Conservation (phyloP, 2,329 filamentous ascomycete genomes). For the Microsporum ferrugineum region DNA sequence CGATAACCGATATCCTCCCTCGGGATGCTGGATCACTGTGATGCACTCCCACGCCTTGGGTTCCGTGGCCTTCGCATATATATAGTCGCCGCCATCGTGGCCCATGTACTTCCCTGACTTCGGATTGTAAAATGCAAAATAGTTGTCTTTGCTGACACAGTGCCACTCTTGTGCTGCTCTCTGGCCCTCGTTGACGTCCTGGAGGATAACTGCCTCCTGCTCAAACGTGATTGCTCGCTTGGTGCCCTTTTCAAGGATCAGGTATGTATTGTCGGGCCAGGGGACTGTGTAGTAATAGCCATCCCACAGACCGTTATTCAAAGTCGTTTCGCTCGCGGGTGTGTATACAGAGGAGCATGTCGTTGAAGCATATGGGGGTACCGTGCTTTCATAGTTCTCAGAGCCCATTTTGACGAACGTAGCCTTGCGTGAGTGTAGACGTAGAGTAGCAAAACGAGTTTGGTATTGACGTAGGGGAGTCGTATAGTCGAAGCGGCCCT, state of each 20-base stretch:
- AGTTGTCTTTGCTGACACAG: not conserved
- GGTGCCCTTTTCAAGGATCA: not conserved
- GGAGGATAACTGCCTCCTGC: not conserved
- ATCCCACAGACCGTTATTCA: constrained; percentile 5
- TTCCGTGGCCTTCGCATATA: not conserved
- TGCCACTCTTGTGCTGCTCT: not conserved
- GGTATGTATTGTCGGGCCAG: not conserved
- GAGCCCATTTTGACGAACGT: not conserved
- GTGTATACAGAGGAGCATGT: not conserved
- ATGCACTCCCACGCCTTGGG: not conserved
- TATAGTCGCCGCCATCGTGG: not conserved
- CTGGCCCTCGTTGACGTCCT: not conserved
- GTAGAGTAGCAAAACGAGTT: no score
- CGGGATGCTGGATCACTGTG: not conserved
- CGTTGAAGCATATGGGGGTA: not conserved
- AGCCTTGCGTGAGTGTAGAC: no score
- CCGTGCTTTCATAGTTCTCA: not conserved
- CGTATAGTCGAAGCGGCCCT: no score
- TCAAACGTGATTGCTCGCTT: not conserved
- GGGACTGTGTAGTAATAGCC: not conserved
- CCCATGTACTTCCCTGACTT: not conserved
- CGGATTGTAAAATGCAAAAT: not conserved
- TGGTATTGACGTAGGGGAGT: no score
- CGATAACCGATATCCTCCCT: not conserved
- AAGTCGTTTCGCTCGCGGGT: not conserved